Evolutionary conservation across 805 yeast species (phyloP).

Genomic region (Grigorovia transvaalensis): DNA sequence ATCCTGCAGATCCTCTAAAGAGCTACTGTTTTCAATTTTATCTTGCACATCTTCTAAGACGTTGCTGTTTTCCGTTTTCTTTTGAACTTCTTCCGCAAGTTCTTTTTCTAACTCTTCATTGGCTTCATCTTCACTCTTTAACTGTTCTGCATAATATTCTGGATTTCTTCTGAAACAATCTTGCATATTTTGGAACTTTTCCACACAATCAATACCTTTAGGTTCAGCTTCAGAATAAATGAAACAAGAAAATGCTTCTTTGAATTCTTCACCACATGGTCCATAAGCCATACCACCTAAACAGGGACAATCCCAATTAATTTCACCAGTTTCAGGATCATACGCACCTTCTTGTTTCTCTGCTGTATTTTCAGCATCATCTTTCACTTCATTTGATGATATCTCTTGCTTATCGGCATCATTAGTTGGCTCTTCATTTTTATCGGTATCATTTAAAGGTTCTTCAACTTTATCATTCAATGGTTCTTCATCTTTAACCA

Average conservation of each 20-base stretch:
- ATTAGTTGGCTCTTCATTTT: background rate
- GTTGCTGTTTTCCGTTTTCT: background rate
- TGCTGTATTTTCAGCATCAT: conserved; percentile 26
- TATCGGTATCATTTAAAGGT: background rate
- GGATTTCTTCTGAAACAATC: conserved; percentile 89
- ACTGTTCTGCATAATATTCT: conserved; percentile 84
- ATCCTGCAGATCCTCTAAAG: background rate
- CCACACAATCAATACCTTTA: conserved; percentile 93
- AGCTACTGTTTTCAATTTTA: background rate
- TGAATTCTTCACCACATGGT: conserved; percentile 96
- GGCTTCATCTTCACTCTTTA: conserved; percentile 15
- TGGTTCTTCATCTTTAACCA: background rate
- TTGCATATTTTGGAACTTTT: conserved; percentile 87
- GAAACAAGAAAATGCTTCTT: conserved; percentile 90
- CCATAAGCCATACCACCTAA: conserved; percentile 99
- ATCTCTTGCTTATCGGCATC: background rate
- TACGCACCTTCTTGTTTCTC: conserved; percentile 52
- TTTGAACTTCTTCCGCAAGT: background rate
- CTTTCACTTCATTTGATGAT: conserved; percentile 73
- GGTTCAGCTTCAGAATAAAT: conserved; percentile 92
- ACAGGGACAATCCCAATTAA: conserved; percentile 99
- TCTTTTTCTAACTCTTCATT: conserved; percentile 1
- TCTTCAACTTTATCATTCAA: background rate
- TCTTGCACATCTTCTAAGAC: background rate
- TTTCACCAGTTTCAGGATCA: conserved; percentile 96